Percentiles rank a stretch among this genome's conserved stretches.
These are phyloP conservation scores for Fusarium udum DNA, from an alignment of 2,329 filamentous ascomycete genomes.

Conservation along the genomic window DNA sequence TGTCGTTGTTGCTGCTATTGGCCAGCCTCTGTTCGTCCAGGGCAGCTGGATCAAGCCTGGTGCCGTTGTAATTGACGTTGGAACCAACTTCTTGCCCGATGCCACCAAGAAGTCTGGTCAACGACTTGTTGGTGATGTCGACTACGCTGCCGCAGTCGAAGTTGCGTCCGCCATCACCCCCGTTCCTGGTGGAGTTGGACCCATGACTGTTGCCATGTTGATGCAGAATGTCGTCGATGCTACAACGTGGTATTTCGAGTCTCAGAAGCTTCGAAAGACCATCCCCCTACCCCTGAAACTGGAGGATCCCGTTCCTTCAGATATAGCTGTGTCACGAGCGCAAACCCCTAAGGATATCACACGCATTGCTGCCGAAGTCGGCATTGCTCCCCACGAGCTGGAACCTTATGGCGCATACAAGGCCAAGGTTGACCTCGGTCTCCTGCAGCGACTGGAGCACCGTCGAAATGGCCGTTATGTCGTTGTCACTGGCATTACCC, in stretches of 20 bases:
- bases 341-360: constrained; percentile 95
- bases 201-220: constrained; percentile 99
- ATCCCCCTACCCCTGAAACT: constrained; percentile 85
- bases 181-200: constrained; percentile 94
- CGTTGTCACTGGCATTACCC: constrained; percentile 94
- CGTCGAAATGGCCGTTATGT: constrained; percentile 90
- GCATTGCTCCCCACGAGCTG: constrained; percentile 86
- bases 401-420: constrained; percentile 97
- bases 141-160: constrained; percentile 84
- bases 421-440: constrained; percentile 87
- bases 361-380: constrained; percentile 83
- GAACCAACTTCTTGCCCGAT: constrained; percentile 95
- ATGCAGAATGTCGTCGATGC: constrained; percentile 94
- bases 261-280: constrained; percentile 81
- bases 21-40: constrained; percentile 85
- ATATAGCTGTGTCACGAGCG: constrained; percentile 89
- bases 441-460: constrained; percentile 86
- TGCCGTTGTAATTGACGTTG: constrained; percentile 96
- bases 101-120: constrained; percentile 90
- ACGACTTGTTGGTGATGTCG: constrained; percentile 92
- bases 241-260: constrained; percentile 81
- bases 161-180: constrained; percentile 95
- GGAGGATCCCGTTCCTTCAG: constrained; percentile 85
- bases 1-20: constrained; percentile 91
- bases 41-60: constrained; percentile 96